Evolutionary conservation across 441 rosid genomes (phyloP).

Genomic region (Corymbia calophylla): DNA sequence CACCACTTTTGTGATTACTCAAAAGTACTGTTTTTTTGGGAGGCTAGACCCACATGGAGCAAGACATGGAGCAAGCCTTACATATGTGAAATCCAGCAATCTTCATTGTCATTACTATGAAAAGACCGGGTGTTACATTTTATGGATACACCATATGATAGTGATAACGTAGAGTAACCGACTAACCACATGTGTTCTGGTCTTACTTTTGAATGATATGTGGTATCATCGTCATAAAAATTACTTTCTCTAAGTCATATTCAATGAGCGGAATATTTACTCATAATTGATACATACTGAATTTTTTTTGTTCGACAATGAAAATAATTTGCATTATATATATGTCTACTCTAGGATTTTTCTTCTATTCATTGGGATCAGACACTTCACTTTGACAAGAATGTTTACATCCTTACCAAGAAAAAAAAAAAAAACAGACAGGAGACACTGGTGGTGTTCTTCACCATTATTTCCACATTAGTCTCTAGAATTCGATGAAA

Average conservation of each 20-base stretch:
- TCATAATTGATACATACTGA: background rate
- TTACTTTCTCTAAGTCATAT: background rate
- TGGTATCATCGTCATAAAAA: background rate
- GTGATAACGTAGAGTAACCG: rapidly evolving
- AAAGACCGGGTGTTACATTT: background rate
- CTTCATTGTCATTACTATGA: background rate
- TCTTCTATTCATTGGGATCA: background rate
- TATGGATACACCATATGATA: rapidly evolving
- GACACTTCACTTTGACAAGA: background rate
- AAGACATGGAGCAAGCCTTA: background rate
- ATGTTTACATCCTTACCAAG: background rate
- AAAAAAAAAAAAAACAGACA: too few species aligned
- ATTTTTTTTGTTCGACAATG: background rate
- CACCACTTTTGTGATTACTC: background rate
- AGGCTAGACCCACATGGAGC: background rate
- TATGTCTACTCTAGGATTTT: background rate
- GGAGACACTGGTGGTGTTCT: background rate
- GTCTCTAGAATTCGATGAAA: too few species aligned
- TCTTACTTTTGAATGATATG: background rate
- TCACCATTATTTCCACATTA: too few species aligned
- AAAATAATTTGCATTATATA: rapidly evolving
- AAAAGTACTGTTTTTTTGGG: background rate
- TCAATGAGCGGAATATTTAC: rapidly evolving
- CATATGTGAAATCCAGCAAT: background rate
- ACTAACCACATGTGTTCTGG: background rate